phyloP scores from a whole-genome alignment of 306 rosid species.

The Spatholobus suberectus region DNA sequence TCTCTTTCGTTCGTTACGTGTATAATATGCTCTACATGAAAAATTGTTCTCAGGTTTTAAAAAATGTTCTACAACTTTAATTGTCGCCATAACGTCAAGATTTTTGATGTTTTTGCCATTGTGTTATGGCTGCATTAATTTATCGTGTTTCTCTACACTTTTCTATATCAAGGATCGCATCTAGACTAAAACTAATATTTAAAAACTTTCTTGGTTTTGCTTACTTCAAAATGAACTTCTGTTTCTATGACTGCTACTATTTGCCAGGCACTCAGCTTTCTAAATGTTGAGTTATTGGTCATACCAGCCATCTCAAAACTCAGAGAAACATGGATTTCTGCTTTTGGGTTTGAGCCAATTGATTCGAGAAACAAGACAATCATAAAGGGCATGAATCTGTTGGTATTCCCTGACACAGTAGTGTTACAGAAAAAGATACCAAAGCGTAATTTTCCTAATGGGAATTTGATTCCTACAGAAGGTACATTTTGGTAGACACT shows the following conservation, averaged over 20 bases:
- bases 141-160: too few relatives aligned
- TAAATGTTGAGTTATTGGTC: constrained; percentile 70
- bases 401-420: constrained; percentile 56
- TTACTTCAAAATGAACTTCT: background rate
- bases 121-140: background rate
- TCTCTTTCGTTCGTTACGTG: background rate
- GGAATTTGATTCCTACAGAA: background rate
- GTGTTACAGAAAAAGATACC: constrained; percentile 59
- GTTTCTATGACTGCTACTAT: constrained; percentile 33
- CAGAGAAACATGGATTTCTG: constrained; percentile 60
- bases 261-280: constrained; percentile 60
- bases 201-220: background rate
- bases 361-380: constrained; percentile 41
- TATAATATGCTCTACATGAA: background rate
- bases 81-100: background rate
- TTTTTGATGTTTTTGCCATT: background rate
- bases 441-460: constrained; percentile 32
- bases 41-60: background rate
- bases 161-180: too few relatives aligned
- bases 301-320: constrained; percentile 63
- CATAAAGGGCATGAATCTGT: constrained; percentile 52
- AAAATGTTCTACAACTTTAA: too few relatives aligned
- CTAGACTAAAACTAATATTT: too few relatives aligned
- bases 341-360: constrained; percentile 70
- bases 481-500: constrained; percentile 26